phyloP scores from a whole-genome alignment of 306 rosid species.

The Glycyrrhiza uralensis region DNA sequence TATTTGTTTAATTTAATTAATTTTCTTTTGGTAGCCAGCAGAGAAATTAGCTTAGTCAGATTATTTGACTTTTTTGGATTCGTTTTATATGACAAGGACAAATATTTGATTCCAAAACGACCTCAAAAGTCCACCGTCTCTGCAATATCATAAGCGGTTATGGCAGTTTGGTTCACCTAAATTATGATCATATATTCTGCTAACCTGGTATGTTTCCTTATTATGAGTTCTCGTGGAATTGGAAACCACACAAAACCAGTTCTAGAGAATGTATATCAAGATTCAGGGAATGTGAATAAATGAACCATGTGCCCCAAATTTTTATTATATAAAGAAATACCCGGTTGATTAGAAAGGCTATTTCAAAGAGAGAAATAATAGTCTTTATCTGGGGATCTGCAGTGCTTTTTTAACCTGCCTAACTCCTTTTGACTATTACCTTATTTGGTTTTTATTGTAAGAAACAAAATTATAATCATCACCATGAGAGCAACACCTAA shows the following conservation, averaged over 20 bases:
- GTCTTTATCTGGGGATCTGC: slow-evolving; percentile 25
- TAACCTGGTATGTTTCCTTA: slow-evolving; percentile 9
- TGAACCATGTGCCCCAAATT: background rate
- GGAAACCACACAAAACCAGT: background rate
- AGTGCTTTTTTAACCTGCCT: slow-evolving; percentile 36
- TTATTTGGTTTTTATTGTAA: background rate
- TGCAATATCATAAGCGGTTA: slow-evolving; percentile 30
- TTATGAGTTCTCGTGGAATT: background rate
- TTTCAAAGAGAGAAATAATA: background rate
- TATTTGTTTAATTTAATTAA: too few species aligned
- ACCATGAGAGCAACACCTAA: background rate
- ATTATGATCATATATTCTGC: background rate
- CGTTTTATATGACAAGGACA: slow-evolving; percentile 30
- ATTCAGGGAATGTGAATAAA: slow-evolving; percentile 16
- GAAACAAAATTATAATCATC: background rate
- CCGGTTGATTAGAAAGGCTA: background rate
- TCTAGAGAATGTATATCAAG: slow-evolving; percentile 12
- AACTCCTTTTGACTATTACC: slow-evolving; percentile 51
- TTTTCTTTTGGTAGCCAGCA: slow-evolving; percentile 23
- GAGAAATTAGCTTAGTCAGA: slow-evolving; percentile 35
- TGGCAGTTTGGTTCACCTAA: slow-evolving; percentile 40
- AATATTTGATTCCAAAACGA: slow-evolving; percentile 34
- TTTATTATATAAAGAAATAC: background rate
- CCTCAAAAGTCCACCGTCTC: slow-evolving; percentile 38
- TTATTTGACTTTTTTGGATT: slow-evolving; percentile 36